Base-by-base conservation (phyloP, 495 filamentous ascomycete genomes). In the Talaromyces nanjingensis region DNA sequence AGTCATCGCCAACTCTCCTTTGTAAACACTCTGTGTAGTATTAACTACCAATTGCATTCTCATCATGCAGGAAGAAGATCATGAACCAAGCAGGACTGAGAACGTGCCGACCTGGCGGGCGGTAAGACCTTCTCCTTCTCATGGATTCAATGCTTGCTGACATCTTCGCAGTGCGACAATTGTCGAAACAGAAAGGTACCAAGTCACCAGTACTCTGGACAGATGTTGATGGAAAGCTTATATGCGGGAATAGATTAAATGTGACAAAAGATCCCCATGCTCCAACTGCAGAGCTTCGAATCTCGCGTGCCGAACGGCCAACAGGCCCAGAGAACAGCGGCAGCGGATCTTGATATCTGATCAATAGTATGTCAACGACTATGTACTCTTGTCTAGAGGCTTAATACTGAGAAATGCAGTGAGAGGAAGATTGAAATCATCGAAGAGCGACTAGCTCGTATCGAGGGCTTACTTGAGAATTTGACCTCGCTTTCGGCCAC, bases 351-450 rank as follows among this genome's bases (percentile, higher is more conserved):
- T 89, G 52, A 88, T 90, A 63, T 88, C 86, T 3, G 83, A 83
- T 65, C 84, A 89, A 77, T 90, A 90, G 87, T 88, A 78, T 45
- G 78, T 70, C 6, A 12, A n/a, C 25, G 6, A 8, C n/a, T 47
- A 6, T 47, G 6, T 1, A 8, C 24, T 57, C 6, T 57, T 27
- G 25, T 27, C 24, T 57, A 27, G 4, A n/a, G 8, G 4, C 14
- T 14, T 29, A 16, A 16, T 22, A 56, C 53, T 56, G 22, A 56
- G 1, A 25, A 22, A n/a, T 65, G 14, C 60, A 89, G 87, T 71
- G 87, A 90, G 72, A 80, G 77, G 65, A 90, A 90, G 72, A 87
- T 90, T 55, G 87, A 89, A 67, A 71, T 80, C 31, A 87, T 90
- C 59, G 86, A 87, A 66, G 75, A 83, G 52, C 85, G 86, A 4